Evolutionary conservation across 2,329 filamentous ascomycete species (phyloP).

Genomic region (Diatrype stigma): DNA sequence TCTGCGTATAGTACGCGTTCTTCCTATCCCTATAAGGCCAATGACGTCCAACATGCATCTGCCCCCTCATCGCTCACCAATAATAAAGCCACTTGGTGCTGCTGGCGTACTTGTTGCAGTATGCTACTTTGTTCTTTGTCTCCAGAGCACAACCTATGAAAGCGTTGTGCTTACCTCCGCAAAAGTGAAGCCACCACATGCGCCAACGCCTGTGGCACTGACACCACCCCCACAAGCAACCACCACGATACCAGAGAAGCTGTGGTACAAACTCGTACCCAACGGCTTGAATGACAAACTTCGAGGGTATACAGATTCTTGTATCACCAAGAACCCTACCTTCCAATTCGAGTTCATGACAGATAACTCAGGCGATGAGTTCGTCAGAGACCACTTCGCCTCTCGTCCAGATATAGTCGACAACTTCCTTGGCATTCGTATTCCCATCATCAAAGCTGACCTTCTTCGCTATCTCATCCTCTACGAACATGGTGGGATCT

Average conservation of each 20-base stretch:
- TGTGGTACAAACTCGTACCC: slow-evolving; percentile 5
- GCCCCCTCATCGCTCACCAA: background rate
- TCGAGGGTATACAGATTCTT: slow-evolving; percentile 10
- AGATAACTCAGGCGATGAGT: slow-evolving; percentile 25
- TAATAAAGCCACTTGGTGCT: background rate
- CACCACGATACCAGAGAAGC: slow-evolving; percentile 1
- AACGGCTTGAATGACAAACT: slow-evolving; percentile 2
- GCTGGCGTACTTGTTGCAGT: background rate
- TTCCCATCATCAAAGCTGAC: slow-evolving; percentile 37
- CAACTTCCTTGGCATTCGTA: slow-evolving; percentile 26
- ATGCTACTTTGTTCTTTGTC: background rate
- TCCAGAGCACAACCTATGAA: background rate
- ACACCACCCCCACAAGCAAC: background rate
- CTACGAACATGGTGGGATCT: slow-evolving; percentile 36
- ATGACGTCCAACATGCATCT: too few species aligned
- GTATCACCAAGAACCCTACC: slow-evolving; percentile 24
- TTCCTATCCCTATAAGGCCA: too few species aligned
- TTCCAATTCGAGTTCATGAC: slow-evolving; percentile 27
- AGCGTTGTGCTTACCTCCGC: background rate
- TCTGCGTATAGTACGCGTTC: too few species aligned
- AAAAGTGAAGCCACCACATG: background rate
- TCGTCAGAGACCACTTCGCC: slow-evolving; percentile 28
- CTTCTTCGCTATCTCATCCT: slow-evolving; percentile 39
- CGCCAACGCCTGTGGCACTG: background rate
- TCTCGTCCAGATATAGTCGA: slow-evolving; percentile 33